phyloP scores from a whole-genome alignment of 306 rosid species.

The Cicer chorassanicum region DNA sequence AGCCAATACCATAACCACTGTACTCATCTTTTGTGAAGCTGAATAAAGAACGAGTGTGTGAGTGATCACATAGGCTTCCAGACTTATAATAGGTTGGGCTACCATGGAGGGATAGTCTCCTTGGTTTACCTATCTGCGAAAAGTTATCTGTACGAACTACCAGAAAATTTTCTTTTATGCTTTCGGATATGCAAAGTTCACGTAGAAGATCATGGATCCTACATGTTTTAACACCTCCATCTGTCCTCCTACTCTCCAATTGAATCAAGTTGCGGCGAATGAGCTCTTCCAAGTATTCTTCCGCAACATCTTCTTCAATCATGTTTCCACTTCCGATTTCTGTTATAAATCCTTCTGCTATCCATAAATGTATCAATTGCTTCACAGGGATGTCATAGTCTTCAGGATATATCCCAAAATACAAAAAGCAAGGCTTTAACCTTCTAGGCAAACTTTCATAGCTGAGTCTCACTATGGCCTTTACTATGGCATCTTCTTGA shows the following conservation, averaged over 20 bases:
- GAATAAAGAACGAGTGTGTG: background rate
- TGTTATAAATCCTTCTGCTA: background rate
- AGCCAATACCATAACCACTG: background rate
- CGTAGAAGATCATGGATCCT: background rate
- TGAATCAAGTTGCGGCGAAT: background rate
- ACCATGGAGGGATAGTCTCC: constrained; percentile 1
- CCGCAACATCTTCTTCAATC: background rate
- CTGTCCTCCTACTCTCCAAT: background rate
- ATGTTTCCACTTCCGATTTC: background rate
- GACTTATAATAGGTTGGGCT: background rate
- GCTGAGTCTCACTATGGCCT: no score
- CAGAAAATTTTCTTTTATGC: background rate
- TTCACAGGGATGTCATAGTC: background rate
- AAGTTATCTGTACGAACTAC: background rate
- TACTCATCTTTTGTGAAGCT: background rate
- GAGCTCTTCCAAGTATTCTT: background rate
- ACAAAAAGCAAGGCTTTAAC: no score
- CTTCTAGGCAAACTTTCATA: no score
- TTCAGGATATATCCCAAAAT: no score
- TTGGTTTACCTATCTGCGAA: background rate
- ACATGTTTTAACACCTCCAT: background rate
- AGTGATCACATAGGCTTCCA: background rate
- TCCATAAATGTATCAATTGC: background rate
- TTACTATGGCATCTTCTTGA: no score
- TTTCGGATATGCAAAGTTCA: background rate